Evolutionary conservation across 257 asterid species (phyloP).

Genomic region (Penstemon barbatus): DNA sequence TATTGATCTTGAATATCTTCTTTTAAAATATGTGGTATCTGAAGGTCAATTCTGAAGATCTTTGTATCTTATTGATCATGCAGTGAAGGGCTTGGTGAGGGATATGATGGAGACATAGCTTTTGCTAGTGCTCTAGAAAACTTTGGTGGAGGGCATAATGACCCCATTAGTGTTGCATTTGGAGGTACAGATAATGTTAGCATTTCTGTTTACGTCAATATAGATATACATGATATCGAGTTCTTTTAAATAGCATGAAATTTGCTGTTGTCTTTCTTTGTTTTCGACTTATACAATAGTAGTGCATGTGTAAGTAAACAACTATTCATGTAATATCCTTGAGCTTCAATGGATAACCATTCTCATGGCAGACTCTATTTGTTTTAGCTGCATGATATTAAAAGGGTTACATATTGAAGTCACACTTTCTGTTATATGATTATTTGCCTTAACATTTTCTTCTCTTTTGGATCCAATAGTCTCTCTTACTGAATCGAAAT

Average conservation of each 20-base stretch:
- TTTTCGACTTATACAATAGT: conserved; percentile 1
- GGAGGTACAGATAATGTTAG: conserved; percentile 62
- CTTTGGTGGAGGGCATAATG: conserved; percentile 99
- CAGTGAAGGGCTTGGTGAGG: conserved; percentile 99
- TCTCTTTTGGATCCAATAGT: conserved; percentile 2
- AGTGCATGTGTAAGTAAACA: conserved; percentile 17
- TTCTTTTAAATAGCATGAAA: conserved; percentile 10
- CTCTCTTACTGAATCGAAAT: background rate
- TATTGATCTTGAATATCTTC: conserved; percentile 13
- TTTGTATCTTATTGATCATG: conserved; percentile 28
- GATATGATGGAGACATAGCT: conserved; percentile 96
- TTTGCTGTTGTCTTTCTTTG: conserved; percentile 7
- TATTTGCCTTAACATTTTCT: conserved; percentile 4
- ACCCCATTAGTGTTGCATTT: conserved; percentile 97
- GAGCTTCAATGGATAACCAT: conserved; percentile 11
- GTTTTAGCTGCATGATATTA: background rate
- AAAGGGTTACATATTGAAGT: background rate
- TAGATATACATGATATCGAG: background rate
- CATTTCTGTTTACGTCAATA: background rate
- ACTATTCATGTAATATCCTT: conserved; percentile 8
- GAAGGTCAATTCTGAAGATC: background rate
- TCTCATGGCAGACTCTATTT: background rate
- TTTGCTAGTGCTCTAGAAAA: conserved; percentile 93
- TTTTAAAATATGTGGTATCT: conserved; percentile 12
- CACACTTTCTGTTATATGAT: conserved; percentile 22